Evolutionary conservation across 345 rosid species (phyloP).

Genomic region (Conringia planisiliqua): DNA sequence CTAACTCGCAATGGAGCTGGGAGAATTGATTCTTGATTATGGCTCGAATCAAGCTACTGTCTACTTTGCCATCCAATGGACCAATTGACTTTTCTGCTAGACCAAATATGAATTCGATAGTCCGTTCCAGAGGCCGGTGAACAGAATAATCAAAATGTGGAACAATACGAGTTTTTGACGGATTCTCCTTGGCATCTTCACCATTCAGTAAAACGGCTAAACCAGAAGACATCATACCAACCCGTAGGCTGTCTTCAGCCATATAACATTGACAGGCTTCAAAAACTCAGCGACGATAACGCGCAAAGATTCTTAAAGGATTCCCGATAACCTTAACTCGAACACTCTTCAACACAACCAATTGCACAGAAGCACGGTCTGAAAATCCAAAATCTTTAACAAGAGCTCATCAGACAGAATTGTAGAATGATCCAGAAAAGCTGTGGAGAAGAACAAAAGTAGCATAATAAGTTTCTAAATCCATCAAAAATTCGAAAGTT

Average conservation of each 20-base stretch:
- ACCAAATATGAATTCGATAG: slow-evolving; percentile 75
- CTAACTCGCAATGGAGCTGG: slow-evolving; percentile 30
- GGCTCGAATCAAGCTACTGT: slow-evolving; percentile 39
- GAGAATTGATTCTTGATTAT: slow-evolving; percentile 52
- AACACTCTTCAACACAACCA: slow-evolving; percentile 12
- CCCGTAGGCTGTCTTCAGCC: slow-evolving; percentile 76
- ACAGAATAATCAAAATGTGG: slow-evolving; percentile 75
- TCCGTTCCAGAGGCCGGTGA: slow-evolving; percentile 65
- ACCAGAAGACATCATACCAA: slow-evolving; percentile 78
- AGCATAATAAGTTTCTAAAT: neutral
- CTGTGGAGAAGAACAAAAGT: slow-evolving; percentile 9
- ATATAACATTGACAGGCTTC: slow-evolving; percentile 36
- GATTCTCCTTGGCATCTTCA: slow-evolving; percentile 56
- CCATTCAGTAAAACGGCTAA: slow-evolving; percentile 72
- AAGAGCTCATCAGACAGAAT: neutral
- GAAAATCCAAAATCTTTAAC: neutral
- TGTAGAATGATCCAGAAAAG: neutral
- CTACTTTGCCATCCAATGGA: slow-evolving; percentile 47
- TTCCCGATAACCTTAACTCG: neutral
- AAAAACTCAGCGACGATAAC: neutral
- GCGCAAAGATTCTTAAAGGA: neutral
- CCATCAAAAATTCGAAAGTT: neutral
- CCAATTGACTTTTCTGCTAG: slow-evolving; percentile 60
- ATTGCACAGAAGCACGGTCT: slow-evolving; percentile 1
- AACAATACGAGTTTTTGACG: slow-evolving; percentile 53